A percentile compares a stretch with the other conserved stretches of the same genome.
Conservation (phyloP, 2,329 filamentous ascomycete genomes). For the Paramyrothecium roridum region DNA sequence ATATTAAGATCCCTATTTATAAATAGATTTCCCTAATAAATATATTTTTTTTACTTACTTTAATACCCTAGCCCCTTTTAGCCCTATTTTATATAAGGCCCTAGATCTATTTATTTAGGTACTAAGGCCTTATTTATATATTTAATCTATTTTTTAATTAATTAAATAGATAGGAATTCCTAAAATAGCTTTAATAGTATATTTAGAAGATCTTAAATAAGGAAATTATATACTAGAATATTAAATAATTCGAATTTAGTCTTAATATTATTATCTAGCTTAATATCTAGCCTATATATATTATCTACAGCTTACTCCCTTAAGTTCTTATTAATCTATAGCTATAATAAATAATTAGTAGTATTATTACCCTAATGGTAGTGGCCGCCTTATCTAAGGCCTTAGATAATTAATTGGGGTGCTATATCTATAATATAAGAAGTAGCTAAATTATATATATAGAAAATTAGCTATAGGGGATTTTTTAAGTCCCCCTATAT, state of each 20-base stretch:
- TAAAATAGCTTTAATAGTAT: constrained; percentile 2
- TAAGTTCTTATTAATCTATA: neutral
- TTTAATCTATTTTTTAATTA: neutral
- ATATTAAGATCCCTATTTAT: neutral
- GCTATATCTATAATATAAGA: constrained; percentile 1
- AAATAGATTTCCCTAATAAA: neutral
- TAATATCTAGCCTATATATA: neutral
- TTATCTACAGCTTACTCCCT: neutral
- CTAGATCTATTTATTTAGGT: no score
- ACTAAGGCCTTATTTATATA: neutral
- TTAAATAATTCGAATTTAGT: neutral
- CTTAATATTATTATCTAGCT: neutral
- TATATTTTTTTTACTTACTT: neutral
- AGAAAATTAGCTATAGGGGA: neutral
- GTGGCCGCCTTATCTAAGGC: neutral
- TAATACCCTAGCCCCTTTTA: no score
- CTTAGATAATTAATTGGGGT: neutral
- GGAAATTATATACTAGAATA: neutral
- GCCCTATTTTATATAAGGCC: no score
- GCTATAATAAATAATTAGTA: neutral
- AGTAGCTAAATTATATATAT: neutral
- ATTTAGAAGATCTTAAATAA: neutral
- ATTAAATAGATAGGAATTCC: constrained; percentile 1
- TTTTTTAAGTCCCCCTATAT: neutral
- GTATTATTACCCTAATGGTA: neutral